Conservation (phyloP, 768 basidiomycete genomes). For the Basidioascus undulatus region DNA sequence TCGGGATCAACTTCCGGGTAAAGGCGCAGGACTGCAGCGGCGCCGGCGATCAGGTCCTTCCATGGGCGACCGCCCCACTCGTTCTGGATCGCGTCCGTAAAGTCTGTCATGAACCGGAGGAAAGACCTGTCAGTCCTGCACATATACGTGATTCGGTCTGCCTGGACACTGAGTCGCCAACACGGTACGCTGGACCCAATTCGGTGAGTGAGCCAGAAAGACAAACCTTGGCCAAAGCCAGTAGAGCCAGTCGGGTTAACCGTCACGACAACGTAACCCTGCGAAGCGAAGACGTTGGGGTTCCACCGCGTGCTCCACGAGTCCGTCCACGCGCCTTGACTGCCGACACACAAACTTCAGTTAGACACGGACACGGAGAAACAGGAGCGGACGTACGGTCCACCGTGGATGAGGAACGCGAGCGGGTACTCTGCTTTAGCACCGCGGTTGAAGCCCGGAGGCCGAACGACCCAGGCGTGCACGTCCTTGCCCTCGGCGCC, state of each 20-base stretch:
- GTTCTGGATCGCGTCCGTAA: slow-evolving; percentile 16
- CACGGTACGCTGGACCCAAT: neutral
- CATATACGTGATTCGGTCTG: neutral
- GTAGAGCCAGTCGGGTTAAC: slow-evolving; percentile 92
- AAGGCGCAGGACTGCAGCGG: neutral
- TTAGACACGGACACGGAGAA: neutral
- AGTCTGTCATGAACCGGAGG: slow-evolving; percentile 10
- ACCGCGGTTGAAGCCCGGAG: slow-evolving; percentile 41
- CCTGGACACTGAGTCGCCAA: neutral
- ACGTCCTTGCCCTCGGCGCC: slow-evolving; percentile 51
- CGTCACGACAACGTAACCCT: slow-evolving; percentile 66
- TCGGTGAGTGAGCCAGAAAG: neutral
- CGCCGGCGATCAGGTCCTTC: too few relatives aligned
- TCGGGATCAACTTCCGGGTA: neutral
- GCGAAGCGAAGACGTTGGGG: slow-evolving; percentile 60
- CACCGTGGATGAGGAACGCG: slow-evolving; percentile 30
- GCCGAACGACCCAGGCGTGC: slow-evolving; percentile 67
- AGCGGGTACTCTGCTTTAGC: slow-evolving; percentile 47
- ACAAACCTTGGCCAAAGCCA: slow-evolving; percentile 62
- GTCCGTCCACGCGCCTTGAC: slow-evolving; percentile 55
- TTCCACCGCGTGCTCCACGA: slow-evolving; percentile 81
- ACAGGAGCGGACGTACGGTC: slow-evolving; percentile 23
- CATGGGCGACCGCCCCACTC: slow-evolving; percentile 20
- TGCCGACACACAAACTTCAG: neutral
- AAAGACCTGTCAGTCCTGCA: slow-evolving; percentile 3